Conservation (phyloP, 2,329 filamentous ascomycete species). For the Trichophyton equinum region DNA sequence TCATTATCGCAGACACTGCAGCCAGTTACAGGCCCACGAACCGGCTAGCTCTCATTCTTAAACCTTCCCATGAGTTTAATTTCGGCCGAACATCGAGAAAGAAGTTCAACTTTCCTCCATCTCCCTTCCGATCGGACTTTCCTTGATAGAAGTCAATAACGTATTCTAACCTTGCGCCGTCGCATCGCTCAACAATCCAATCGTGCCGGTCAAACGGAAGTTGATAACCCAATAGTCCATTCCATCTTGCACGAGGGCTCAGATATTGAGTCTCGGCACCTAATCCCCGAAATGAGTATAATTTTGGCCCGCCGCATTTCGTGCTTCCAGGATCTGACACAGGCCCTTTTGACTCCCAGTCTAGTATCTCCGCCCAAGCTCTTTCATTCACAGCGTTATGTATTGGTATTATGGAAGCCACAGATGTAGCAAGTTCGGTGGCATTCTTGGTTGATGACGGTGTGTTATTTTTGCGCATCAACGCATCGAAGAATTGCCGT, state of each 20-base stretch:
- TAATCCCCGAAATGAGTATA: constrained; percentile 69
- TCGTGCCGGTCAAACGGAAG: constrained; percentile 92
- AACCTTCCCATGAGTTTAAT: constrained; percentile 50
- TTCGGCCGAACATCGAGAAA: constrained; percentile 55
- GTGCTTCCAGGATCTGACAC: constrained; percentile 44
- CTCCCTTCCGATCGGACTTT: constrained; percentile 28
- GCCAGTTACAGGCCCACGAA: constrained; percentile 34
- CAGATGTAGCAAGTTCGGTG: constrained; percentile 50
- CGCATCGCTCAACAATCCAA: constrained; percentile 91
- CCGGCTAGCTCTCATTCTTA: constrained; percentile 42
- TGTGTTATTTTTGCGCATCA: constrained; percentile 81
- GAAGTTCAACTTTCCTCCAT: constrained; percentile 43
- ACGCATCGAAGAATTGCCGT: constrained; percentile 95
- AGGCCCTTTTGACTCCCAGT: constrained; percentile 65
- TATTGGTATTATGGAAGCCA: constrained; percentile 86
- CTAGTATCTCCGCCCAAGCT: constrained; percentile 82
- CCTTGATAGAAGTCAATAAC: constrained; percentile 97
- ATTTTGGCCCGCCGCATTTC: constrained; percentile 62
- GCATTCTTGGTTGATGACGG: constrained; percentile 38
- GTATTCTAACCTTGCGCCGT: constrained; percentile 63
- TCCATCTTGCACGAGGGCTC: constrained; percentile 72
- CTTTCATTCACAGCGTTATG: constrained; percentile 98
- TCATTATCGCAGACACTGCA: not conserved
- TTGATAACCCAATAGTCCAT: constrained; percentile 75
- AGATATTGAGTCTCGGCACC: constrained; percentile 42